Evolutionary conservation across 306 rosid species (phyloP), one percentile per base, ranked within the genome.

Genomic region (Quercus glauca): DNA sequence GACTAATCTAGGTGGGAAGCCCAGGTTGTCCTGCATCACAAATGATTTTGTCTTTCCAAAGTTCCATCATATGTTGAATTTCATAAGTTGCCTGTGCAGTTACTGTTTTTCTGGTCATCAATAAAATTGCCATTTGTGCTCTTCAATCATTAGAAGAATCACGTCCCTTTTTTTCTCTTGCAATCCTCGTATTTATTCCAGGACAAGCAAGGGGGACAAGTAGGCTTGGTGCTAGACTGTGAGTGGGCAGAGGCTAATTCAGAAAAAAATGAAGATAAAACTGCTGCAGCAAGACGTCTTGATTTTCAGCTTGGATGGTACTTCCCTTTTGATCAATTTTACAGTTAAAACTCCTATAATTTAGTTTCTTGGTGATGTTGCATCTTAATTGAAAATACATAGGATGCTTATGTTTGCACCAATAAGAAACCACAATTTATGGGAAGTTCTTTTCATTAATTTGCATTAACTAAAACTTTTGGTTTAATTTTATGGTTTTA

Each of bases 301-400:
- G 97, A 94, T 87, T 94, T 94, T 88, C 97, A 94, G 73, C 28
- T 92, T 65, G 98, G 98, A 83, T 94, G 98, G 98, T 94, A 88
- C 28, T 71, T 71, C 71, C 69, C 79, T 57, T 49, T 49, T 15
- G 26, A 37, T 37, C 69, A 18, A 29, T 25, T 14, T 26, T 43
- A 52, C 29, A 2, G 17, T 65, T 53, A 31, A 31, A 43, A 28
- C 21, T 59, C n/a, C 52, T 69, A 71, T 81, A 15, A 43, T 63
- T 18, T 63, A 72, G 69, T 64, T 75, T 31, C 73, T 57, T 49
- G 61, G 67, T 55, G 37, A 65, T 41, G 55, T 82, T 21, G 56
- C 56, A 19, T 52, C 75, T 41, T 57, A 69, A 13, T 31, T 74
- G 73, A 11, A 72, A 79, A 51, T 76, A 53, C 20, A 29, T 71